These are phyloP conservation scores for Talaromyces sp. DNA, from an alignment of 2,329 filamentous ascomycete species.

Conservation along the genomic window DNA sequence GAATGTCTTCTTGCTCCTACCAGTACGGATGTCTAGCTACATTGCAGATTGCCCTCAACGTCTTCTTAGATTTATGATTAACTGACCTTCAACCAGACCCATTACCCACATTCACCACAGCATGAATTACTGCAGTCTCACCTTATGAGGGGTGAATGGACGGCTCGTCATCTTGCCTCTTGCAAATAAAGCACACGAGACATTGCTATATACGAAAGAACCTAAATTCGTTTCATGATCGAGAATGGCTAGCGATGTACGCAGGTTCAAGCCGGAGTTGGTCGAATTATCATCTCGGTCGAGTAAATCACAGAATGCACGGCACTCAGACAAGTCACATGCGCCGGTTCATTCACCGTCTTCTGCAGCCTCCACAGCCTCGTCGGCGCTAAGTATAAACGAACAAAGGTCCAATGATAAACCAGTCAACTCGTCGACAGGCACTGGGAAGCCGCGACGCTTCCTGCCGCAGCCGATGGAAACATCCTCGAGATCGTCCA, in stretches of 20 bases:
- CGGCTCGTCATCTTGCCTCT: neutral
- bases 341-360: conserved; percentile 7
- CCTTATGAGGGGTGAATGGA: neutral
- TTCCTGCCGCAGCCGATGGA: conserved; percentile 42
- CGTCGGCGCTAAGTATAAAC: neutral
- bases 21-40: too few species aligned
- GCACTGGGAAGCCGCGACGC: conserved; percentile 15
- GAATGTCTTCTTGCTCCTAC: too few species aligned
- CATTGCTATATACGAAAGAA: neutral
- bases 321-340: neutral
- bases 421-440: neutral
- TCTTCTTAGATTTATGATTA: neutral
- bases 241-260: conserved; percentile 14
- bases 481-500: conserved; percentile 38
- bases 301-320: conserved; percentile 10
- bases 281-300: conserved; percentile 32
- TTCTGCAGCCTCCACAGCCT: neutral
- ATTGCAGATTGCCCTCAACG: too few species aligned
- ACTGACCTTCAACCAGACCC: neutral
- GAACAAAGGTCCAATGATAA: neutral
- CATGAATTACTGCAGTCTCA: neutral
- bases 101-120: neutral
- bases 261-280: conserved; percentile 29
- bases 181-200: neutral
- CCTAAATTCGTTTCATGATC: neutral